Evolutionary conservation across 2,329 filamentous ascomycete genomes (phyloP).

Genomic region (Periconia digitata): DNA sequence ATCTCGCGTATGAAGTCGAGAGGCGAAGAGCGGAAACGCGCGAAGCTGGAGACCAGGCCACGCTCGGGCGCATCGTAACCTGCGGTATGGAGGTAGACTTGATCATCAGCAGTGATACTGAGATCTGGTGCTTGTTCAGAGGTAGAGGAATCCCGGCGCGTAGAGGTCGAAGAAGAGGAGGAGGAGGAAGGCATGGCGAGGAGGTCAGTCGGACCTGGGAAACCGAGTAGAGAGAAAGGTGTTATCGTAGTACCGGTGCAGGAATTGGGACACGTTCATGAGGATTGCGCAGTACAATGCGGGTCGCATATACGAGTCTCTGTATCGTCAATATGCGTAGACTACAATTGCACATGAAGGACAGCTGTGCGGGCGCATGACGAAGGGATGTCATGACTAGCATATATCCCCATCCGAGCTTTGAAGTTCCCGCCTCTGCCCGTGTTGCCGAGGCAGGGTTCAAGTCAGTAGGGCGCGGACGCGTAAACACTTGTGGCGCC

Average conservation of each 20-base stretch:
- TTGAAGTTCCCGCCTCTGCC: slow-evolving; percentile 3
- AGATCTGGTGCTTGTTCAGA: slow-evolving; percentile 47
- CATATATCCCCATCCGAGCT: slow-evolving; percentile 7
- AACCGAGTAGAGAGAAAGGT: neutral
- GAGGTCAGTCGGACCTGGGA: neutral
- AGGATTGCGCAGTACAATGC: neutral
- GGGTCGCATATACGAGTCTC: no score
- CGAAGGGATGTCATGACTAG: neutral
- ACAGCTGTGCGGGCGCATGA: neutral
- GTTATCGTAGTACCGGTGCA: neutral
- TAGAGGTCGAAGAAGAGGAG: slow-evolving; percentile 18
- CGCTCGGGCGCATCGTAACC: slow-evolving; percentile 58
- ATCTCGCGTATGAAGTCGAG: slow-evolving; percentile 89
- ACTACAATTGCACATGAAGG: neutral
- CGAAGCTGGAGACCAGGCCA: slow-evolving; percentile 78
- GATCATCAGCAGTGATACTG: slow-evolving; percentile 48
- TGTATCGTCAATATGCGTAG: no score
- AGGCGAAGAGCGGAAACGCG: slow-evolving; percentile 75
- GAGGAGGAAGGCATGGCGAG: slow-evolving; percentile 9
- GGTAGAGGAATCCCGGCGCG: slow-evolving; percentile 12
- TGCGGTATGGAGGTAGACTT: slow-evolving; percentile 48
- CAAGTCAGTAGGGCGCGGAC: no score
- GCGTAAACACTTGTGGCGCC: no score
- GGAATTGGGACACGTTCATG: no score
- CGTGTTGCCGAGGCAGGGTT: slow-evolving; percentile 7